A percentile compares a stretch with the other conserved stretches of the same genome.
Conservation (phyloP, 202 grass and related monocot species). For the Saccharum hybrid region DNA sequence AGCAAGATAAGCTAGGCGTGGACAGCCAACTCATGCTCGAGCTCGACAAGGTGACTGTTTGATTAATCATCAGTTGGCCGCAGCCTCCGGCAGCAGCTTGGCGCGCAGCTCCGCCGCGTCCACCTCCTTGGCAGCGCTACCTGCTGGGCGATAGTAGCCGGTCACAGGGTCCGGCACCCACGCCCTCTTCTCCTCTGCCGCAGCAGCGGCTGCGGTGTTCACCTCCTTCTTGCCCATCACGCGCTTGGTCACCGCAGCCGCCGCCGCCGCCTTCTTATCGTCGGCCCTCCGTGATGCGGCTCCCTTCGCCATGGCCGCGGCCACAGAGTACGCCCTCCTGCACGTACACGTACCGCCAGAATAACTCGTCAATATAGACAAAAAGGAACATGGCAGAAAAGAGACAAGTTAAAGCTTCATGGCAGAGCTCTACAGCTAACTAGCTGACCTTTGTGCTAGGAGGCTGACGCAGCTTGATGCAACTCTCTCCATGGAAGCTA, state of each 20-base stretch:
- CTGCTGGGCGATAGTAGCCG: conserved; percentile 65
- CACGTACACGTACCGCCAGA: no score
- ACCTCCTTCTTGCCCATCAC: conserved; percentile 35
- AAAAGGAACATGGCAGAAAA: no score
- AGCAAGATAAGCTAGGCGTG: background rate
- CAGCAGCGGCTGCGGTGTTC: background rate
- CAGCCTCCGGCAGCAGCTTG: conserved; percentile 45
- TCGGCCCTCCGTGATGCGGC: conserved; percentile 14
- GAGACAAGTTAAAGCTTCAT: background rate
- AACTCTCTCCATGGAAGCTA: conserved; percentile 38
- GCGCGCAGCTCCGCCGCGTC: conserved; percentile 62
- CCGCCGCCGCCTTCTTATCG: conserved; percentile 26
- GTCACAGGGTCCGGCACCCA: conserved; percentile 74
- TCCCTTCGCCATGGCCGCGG: conserved; percentile 44
- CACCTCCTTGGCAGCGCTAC: conserved; percentile 37
- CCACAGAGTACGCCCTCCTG: conserved; percentile 57
- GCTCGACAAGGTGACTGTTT: background rate
- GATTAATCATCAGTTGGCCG: background rate
- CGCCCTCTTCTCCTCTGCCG: conserved; percentile 32
- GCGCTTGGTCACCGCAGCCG: background rate
- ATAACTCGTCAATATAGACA: no score
- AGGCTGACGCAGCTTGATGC: conserved; percentile 30
- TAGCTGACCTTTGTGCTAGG: conserved; percentile 37
- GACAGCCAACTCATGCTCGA: background rate
- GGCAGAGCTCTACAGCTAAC: no score